These are phyloP conservation scores for Sphagnum magellanicum DNA, from an alignment of 228 moss, liverwort and hornwort species.

Conservation along the genomic window DNA sequence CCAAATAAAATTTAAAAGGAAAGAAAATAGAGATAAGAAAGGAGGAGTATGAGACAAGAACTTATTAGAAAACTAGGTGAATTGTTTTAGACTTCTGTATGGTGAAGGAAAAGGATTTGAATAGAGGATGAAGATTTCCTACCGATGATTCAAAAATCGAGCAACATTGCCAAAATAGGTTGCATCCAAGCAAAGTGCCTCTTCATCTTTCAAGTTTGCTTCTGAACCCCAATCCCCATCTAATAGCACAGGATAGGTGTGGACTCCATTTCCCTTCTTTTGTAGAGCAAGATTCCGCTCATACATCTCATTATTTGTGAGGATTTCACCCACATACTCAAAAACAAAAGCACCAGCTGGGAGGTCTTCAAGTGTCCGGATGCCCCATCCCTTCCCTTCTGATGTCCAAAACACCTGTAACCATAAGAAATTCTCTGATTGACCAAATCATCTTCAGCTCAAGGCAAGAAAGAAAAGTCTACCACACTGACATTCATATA, in stretches of 20 bases:
- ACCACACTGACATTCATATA: too few species aligned
- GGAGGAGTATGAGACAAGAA: too few species aligned
- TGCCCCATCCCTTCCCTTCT: conserved; percentile 79
- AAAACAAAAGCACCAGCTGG: conserved; percentile 75
- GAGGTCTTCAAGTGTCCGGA: conserved; percentile 60
- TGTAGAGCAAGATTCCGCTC: conserved; percentile 35
- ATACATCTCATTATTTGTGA: conserved; percentile 74
- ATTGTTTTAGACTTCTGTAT: too few species aligned
- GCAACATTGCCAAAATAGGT: conserved; percentile 72
- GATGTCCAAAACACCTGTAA: conserved; percentile 74
- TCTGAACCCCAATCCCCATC: conserved; percentile 94
- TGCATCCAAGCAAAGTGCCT: conserved; percentile 86
- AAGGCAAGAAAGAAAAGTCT: too few species aligned
- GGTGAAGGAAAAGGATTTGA: too few species aligned
- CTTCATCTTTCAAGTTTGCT: conserved; percentile 61
- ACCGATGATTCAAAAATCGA: conserved; percentile 93
- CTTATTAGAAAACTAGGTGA: too few species aligned
- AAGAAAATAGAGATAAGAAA: background rate
- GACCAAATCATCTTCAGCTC: background rate
- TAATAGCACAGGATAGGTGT: conserved; percentile 57
- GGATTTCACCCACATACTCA: conserved; percentile 73
- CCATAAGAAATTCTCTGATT: background rate
- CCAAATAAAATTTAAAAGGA: background rate
- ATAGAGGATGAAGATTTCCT: background rate
- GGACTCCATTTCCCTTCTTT: conserved; percentile 9